Evolutionary conservation across 2,329 filamentous ascomycete genomes (phyloP).

Genomic region (Claviceps cyperi): DNA sequence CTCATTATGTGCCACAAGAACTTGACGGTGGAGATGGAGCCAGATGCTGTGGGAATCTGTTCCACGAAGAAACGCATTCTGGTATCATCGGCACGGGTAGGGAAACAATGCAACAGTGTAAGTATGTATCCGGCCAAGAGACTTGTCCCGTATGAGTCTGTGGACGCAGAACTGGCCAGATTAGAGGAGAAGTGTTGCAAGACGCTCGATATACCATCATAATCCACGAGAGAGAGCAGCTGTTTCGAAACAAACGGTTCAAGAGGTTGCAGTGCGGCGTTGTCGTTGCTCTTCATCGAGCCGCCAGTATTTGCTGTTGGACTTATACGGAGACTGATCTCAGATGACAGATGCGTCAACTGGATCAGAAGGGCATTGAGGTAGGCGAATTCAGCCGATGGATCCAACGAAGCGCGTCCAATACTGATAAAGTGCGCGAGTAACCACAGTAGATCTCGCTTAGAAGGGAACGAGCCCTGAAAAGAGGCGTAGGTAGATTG

Average conservation of each 20-base stretch:
- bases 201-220: constrained; percentile 50
- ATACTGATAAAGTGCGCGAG: constrained; percentile 53
- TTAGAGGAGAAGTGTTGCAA: constrained; percentile 20
- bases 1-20: constrained; percentile 65
- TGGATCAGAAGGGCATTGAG: constrained; percentile 39
- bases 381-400: constrained; percentile 24
- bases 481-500: constrained; percentile 18
- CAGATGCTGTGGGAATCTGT: constrained; percentile 24
- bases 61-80: constrained; percentile 79
- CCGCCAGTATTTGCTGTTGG: constrained; percentile 6
- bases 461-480: constrained; percentile 13
- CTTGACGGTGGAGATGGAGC: constrained; percentile 42
- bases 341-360: constrained; percentile 34
- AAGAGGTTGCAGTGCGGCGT: constrained; percentile 15
- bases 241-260: constrained; percentile 48
- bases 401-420: constrained; percentile 24
- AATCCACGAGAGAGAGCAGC: constrained; percentile 57
- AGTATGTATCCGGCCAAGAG: constrained; percentile 75
- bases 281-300: constrained; percentile 2
- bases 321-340: constrained; percentile 27
- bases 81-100: constrained; percentile 68
- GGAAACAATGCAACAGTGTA: constrained; percentile 74
- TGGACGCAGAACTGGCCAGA: constrained; percentile 15
- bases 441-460: constrained; percentile 43
- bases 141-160: constrained; percentile 33